Percentiles rank a stretch among this genome's conserved stretches.
These are phyloP conservation scores for Ceratobasidium sp. DNA, from an alignment of 1,284 basidiomycete species.

Conservation along the genomic window DNA sequence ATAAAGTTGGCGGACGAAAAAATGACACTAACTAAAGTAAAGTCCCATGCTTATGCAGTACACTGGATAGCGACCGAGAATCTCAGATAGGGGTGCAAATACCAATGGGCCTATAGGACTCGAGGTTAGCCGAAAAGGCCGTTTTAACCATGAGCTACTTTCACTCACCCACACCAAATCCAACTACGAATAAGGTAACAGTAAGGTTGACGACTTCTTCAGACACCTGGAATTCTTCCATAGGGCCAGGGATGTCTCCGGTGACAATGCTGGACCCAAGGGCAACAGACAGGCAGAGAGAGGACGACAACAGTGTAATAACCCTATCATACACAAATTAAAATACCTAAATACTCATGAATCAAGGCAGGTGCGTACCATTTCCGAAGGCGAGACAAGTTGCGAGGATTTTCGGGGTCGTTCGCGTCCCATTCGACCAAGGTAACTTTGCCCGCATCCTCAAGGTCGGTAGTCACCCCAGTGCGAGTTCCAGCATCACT, in stretches of 20 bases:
- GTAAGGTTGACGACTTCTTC: slow-evolving; percentile 52
- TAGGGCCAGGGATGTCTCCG: slow-evolving; percentile 51
- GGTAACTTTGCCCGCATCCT: neutral
- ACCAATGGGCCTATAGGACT: slow-evolving; percentile 12
- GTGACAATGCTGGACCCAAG: slow-evolving; percentile 56
- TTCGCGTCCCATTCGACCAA: slow-evolving; percentile 27
- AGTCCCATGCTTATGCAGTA: slow-evolving; percentile 33
- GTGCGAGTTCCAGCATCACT: slow-evolving; percentile 8
- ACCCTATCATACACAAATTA: slow-evolving; percentile 2
- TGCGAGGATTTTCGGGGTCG: slow-evolving; percentile 36
- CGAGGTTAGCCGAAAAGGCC: neutral
- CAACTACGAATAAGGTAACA: slow-evolving; percentile 56
- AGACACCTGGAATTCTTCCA: slow-evolving; percentile 50
- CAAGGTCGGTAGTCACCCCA: slow-evolving; percentile 13
- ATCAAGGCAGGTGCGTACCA: no score
- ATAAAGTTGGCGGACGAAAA: neutral
- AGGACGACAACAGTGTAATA: slow-evolving; percentile 26
- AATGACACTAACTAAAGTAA: slow-evolving; percentile 25
- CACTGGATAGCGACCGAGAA: slow-evolving; percentile 31
- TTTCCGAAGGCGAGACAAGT: slow-evolving; percentile 25
- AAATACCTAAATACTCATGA: no score
- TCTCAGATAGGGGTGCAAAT: slow-evolving; percentile 48
- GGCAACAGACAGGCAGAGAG: slow-evolving; percentile 45
- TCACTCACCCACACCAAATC: slow-evolving; percentile 52
- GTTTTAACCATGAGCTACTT: slow-evolving; percentile 46